Evolutionary conservation across 2,329 filamentous ascomycete species (phyloP).

Genomic region (Drechslerella coelobrocha): DNA sequence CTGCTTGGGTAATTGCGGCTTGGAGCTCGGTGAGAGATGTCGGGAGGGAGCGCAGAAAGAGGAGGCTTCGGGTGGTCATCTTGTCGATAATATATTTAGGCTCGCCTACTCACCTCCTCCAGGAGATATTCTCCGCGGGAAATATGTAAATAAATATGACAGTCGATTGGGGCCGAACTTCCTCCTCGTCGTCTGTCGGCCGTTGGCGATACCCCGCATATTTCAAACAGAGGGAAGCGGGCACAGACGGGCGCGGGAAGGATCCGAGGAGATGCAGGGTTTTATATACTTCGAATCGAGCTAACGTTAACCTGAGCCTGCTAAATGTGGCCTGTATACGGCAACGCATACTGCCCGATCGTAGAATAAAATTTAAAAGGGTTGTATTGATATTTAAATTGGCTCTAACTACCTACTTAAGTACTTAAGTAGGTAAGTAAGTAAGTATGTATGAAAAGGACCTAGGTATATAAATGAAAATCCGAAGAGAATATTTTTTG

Average conservation of each 20-base stretch:
- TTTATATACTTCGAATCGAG: slow-evolving; percentile 34
- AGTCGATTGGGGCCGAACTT: too few relatives aligned
- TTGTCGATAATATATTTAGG: slow-evolving; percentile 2
- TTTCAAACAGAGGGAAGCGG: slow-evolving; percentile 14
- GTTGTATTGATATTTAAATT: neutral
- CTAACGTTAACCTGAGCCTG: too few relatives aligned
- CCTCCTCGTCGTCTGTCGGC: slow-evolving; percentile 3
- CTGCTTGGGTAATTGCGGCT: slow-evolving; percentile 33
- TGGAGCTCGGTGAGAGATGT: slow-evolving; percentile 39
- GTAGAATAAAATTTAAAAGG: too few relatives aligned
- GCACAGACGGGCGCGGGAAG: slow-evolving; percentile 6
- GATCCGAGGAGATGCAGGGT: slow-evolving; percentile 31
- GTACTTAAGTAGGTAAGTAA: too few relatives aligned
- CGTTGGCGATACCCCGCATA: slow-evolving; percentile 25
- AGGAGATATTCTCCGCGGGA: too few relatives aligned
- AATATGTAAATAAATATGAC: too few relatives aligned
- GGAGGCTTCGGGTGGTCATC: slow-evolving; percentile 43
- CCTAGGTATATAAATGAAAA: too few relatives aligned
- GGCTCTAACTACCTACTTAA: neutral
- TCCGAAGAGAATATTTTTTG: too few relatives aligned
- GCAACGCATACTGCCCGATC: too few relatives aligned
- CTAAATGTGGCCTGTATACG: too few relatives aligned
- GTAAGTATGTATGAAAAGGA: too few relatives aligned
- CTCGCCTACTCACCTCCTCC: too few relatives aligned
- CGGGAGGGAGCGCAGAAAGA: slow-evolving; percentile 36